A percentile compares a stretch with the other conserved stretches of the same genome.
Evolutionary conservation across 1,139 yeast genomes (phyloP).

Genomic region (Yamadazyma jaroonii): DNA sequence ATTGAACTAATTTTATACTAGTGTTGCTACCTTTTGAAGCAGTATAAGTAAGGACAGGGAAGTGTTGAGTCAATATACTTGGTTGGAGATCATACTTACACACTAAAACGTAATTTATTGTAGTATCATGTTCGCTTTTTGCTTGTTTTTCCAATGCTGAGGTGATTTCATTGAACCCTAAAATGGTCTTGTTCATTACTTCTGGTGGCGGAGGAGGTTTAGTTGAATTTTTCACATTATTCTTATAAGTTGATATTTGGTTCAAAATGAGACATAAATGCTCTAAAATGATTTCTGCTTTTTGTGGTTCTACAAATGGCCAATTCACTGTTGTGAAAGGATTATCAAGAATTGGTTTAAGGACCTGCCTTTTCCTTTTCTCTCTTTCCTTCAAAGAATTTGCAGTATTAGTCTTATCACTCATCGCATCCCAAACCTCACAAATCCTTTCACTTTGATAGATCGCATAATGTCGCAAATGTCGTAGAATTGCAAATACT

Average conservation of each 20-base stretch:
- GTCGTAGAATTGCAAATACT: no score
- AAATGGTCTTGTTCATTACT: conserved; percentile 23
- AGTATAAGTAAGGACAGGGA: conserved; percentile 50
- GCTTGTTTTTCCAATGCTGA: conserved; percentile 50
- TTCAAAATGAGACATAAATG: conserved; percentile 35
- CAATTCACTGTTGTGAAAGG: conserved; percentile 55
- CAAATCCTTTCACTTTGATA: neutral
- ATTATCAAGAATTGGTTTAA: conserved; percentile 59
- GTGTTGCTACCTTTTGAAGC: conserved; percentile 30
- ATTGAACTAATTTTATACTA: conserved; percentile 46
- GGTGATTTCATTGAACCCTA: conserved; percentile 59
- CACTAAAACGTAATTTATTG: conserved; percentile 47
- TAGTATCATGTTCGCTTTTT: conserved; percentile 10
- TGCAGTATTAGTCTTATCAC: conserved; percentile 2
- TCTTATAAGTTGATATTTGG: conserved; percentile 35
- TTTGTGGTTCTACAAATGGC: conserved; percentile 46
- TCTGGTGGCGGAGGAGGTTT: conserved; percentile 32
- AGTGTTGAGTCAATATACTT: conserved; percentile 43
- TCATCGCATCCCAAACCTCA: conserved; percentile 3
- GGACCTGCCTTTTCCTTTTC: conserved; percentile 47
- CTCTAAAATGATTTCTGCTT: conserved; percentile 38
- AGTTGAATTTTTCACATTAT: conserved; percentile 9
- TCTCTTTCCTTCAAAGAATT: conserved; percentile 43
- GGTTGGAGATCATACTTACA: conserved; percentile 54
- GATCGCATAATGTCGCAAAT: no score